Percentiles rank a stretch among this genome's conserved stretches.
Evolutionary conservation across 768 basidiomycete genomes (phyloP).

Genomic region (Cantharellus anzutake): DNA sequence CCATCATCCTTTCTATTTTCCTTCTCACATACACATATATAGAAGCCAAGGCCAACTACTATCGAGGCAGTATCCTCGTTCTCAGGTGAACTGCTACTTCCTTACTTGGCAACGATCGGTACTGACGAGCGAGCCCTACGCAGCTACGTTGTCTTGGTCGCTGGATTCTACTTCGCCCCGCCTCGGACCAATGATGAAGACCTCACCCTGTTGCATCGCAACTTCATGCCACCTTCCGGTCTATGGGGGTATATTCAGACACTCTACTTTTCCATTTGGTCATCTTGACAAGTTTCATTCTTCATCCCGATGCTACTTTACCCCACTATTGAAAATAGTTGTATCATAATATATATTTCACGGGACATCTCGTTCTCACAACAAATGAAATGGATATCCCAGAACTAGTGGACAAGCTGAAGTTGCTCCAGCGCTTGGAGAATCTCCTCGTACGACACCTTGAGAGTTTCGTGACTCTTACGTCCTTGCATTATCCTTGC

Average conservation of each 20-base stretch:
- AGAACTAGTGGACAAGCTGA: conserved; percentile 22
- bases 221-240: background rate
- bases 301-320: background rate
- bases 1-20: conserved; percentile 90
- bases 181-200: background rate
- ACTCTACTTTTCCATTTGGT: background rate
- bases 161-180: conserved; percentile 89
- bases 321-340: background rate
- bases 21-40: conserved; percentile 97
- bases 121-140: background rate
- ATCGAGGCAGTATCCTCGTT: conserved; percentile 88
- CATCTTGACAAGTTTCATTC: background rate
- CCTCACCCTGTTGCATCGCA: background rate
- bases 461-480: conserved; percentile 18
- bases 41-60: conserved; percentile 97
- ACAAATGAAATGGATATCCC: background rate
- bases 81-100: conserved; percentile 39
- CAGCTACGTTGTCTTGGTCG: conserved; percentile 78
- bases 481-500: too few species aligned
- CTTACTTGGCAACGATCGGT: background rate
- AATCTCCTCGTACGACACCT: conserved; percentile 24
- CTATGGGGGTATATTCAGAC: background rate
- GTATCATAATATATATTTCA: background rate
- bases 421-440: conserved; percentile 24
- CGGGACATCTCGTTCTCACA: background rate